Percentiles rank a stretch among this genome's conserved stretches.
Evolutionary conservation across 2,329 filamentous ascomycete genomes (phyloP).

Genomic region (Sporothrix globosa): DNA sequence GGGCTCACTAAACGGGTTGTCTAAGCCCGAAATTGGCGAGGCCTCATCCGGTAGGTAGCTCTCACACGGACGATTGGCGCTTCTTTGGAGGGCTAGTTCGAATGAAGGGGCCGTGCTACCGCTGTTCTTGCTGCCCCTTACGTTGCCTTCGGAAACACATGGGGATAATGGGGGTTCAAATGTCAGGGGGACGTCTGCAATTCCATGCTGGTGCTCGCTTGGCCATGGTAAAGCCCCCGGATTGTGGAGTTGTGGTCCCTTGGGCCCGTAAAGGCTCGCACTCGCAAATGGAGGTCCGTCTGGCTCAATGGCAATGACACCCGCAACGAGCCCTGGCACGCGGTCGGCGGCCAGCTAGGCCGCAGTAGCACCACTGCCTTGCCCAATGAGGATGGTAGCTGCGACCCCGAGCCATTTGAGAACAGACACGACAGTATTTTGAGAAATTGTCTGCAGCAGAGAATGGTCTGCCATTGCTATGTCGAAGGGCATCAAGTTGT

Average conservation of each 20-base stretch:
- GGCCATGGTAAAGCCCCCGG: background rate
- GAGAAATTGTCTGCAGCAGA: conserved; percentile 41
- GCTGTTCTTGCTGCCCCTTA: background rate
- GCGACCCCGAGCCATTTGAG: conserved; percentile 29
- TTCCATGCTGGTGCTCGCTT: conserved; percentile 30
- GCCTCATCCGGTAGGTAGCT: conserved; percentile 36
- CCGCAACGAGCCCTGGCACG: conserved; percentile 52
- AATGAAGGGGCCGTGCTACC: conserved; percentile 14
- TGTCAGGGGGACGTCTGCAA: conserved; percentile 43
- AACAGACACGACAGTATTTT: conserved; percentile 32
- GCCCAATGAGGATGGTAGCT: conserved; percentile 50
- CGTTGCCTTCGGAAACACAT: background rate
- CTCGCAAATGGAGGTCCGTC: conserved; percentile 53
- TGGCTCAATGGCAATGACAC: conserved; percentile 57
- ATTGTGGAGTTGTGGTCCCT: background rate
- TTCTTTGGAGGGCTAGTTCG: conserved; percentile 12
- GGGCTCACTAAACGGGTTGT: background rate
- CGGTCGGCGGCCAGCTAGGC: conserved; percentile 55
- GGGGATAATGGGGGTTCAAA: conserved; percentile 45
- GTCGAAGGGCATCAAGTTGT: conserved; percentile 51
- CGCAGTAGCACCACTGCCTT: conserved; percentile 54
- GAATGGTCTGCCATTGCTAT: conserved; percentile 42
- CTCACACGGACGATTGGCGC: conserved; percentile 18
- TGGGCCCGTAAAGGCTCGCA: background rate
- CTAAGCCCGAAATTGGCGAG: background rate